Base-by-base conservation (phyloP, 371 early-diverging fungal genomes). In the Blastocladiella emersonii region DNA sequence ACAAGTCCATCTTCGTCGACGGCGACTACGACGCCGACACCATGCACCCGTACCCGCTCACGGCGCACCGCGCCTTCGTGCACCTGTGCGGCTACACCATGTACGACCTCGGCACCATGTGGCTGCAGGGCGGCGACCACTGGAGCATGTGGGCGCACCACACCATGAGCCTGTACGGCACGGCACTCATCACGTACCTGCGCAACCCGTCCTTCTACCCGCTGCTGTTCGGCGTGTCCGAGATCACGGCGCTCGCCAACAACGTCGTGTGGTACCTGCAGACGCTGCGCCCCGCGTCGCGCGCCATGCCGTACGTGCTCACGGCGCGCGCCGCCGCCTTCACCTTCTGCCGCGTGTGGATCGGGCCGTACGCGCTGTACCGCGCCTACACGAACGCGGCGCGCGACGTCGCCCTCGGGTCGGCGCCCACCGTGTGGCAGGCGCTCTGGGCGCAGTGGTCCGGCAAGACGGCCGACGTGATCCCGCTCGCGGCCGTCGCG, bases 211-310 rank as follows among this genome's bases (percentile, higher is more conserved):
- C 37, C 19, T 59, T 59, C 43, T 59, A 15, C 32, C 59, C 59
- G 37, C 37, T 59, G 2, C 37, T 59, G 15, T 59, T 59, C 10
- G 59, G 36, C 27, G 59, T 59, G 17, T n/a, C 59, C 59, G 59
- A 59, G 6, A 59, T 37, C 32, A 59, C 59, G 17, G 59, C 59
- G 30, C 43, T 43, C 19, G 37, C 43, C 25, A 59, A 59, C 37
- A 59, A 59, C 37, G 13, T 59, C 30, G 59, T 59, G 15, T 59
- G 59, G 59, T 59, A 59, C 43, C 25, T 36, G 59, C 37, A 59
- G 23, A 59, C 59, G 37, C 43, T 43, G 30, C 19, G 30, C 3
- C 53, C 53, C 2, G 37, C 25, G 12, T 59, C 59, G 32, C 25
- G 36, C 17, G 7, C 17, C 8, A 8, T 43, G 30, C 37, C 59